Evolutionary conservation across 768 basidiomycete species (phyloP), one percentile per base, ranked within the genome.

Genomic region (Psilocybe cyanescens): DNA sequence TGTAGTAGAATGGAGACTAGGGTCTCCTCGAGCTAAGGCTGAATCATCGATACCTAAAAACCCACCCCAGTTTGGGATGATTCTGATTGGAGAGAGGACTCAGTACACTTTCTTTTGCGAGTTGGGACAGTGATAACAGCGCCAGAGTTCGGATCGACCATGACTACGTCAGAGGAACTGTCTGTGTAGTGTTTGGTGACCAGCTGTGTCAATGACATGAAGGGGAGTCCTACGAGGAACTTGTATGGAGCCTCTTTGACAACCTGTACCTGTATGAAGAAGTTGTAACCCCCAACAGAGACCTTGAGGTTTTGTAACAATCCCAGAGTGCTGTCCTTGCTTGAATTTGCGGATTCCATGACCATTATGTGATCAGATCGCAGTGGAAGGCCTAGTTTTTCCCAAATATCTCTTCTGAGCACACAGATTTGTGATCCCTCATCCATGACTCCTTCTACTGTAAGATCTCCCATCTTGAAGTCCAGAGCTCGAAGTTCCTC

Each of bases 251-350:
- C 67, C 24, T 63, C 46, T 5, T 68, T 57, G 24, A 70, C 49
- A 1, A 72, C 66, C 28, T 72, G 68, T 2, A 57, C 64, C 29
- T 72, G 71, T 0, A 72, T 37, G 24, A 66, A 68, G 16, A 72
- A 66, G 3, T 46, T 39, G 4, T 58, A 58, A 2, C 60, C 55
- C 1, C 69, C 65, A 7, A 68, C 58, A 8, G 37, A 30, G 12
- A 68, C 57, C 14, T 47, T 48, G 16, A 71, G 51, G 35, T 69
- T 60, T 4, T 47, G 63, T 3, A 69, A 17, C 8, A 70, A 61
- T 0, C 69, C 70, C 14, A 65, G 61, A 0, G 69, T 67, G 2
- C 37, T 24, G 17, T 66, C 54, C 6, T 29, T 61, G 0, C 64
- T 48, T 1, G 24, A n/a, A 41, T 71, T 69, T 1, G 70, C 68